Evolutionary conservation across 164 flowering plant genomes (phyloP).

Genomic region (Houttuynia cordata): DNA sequence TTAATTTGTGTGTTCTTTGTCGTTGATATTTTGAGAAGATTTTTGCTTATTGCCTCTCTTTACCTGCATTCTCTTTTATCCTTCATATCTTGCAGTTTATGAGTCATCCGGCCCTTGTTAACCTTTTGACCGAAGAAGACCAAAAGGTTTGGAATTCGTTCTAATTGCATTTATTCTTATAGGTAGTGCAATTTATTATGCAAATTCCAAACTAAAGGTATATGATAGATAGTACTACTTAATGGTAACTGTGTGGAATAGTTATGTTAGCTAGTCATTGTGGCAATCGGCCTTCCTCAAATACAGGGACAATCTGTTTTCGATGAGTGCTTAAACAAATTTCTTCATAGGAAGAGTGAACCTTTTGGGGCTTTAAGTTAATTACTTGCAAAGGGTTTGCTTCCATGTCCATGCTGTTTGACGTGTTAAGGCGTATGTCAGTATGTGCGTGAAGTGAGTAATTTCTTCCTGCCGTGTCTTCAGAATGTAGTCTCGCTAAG

Average conservation of each 20-base stretch:
- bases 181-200: too few species aligned
- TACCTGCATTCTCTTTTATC: not conserved
- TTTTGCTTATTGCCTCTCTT: not conserved
- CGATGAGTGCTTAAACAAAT: too few species aligned
- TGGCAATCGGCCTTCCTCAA: too few species aligned
- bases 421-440: not conserved
- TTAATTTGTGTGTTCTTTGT: not conserved
- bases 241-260: too few species aligned
- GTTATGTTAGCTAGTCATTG: too few species aligned
- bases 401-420: not conserved
- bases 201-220: too few species aligned
- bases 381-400: not conserved
- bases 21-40: not conserved
- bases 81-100: constrained; percentile 28
- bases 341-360: too few species aligned
- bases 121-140: constrained; percentile 34
- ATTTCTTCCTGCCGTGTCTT: not conserved
- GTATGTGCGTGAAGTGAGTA: not conserved
- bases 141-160: constrained; percentile 26
- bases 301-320: too few species aligned
- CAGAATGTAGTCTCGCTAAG: too few species aligned
- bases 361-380: too few species aligned
- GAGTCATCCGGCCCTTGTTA: constrained; percentile 39
- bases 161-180: not conserved
- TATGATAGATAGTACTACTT: too few species aligned